phyloP scores from a whole-genome alignment of 1,284 basidiomycete species.

The Takashimella koratensis region DNA sequence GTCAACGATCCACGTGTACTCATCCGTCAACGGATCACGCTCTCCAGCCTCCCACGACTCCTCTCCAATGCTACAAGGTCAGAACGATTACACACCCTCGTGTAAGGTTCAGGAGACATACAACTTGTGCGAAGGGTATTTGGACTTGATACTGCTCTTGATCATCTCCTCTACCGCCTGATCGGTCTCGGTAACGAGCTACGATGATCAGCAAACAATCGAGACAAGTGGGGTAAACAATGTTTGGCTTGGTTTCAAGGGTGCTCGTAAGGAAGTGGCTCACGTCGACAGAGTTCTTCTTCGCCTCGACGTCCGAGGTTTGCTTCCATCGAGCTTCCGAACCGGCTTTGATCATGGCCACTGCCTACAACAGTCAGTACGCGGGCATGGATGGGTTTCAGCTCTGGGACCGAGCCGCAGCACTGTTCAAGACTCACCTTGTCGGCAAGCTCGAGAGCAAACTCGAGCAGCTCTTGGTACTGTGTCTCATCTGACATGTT shows the following conservation, averaged over 20 bases:
- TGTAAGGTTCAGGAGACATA: slow-evolving; percentile 9
- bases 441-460: slow-evolving; percentile 18
- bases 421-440: slow-evolving; percentile 20
- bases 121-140: slow-evolving; percentile 76
- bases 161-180: slow-evolving; percentile 86
- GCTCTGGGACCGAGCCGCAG: no score
- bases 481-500: slow-evolving; percentile 5
- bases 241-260: no score
- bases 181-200: slow-evolving; percentile 90
- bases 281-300: slow-evolving; percentile 56
- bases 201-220: no score
- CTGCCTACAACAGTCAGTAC: not conserved
- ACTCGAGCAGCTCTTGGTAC: slow-evolving; percentile 28
- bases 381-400: not conserved
- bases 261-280: not conserved
- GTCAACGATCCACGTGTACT: slow-evolving; percentile 50
- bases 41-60: slow-evolving; percentile 65
- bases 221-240: no score
- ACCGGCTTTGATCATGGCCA: slow-evolving; percentile 19
- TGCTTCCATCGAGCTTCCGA: slow-evolving; percentile 26
- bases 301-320: slow-evolving; percentile 18
- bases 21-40: slow-evolving; percentile 65
- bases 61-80: slow-evolving; percentile 66
- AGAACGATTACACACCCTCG: not conserved
- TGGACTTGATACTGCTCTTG: slow-evolving; percentile 61